Conservation (phyloP, 1,284 basidiomycete species). For the Bjerkandera adusta region DNA sequence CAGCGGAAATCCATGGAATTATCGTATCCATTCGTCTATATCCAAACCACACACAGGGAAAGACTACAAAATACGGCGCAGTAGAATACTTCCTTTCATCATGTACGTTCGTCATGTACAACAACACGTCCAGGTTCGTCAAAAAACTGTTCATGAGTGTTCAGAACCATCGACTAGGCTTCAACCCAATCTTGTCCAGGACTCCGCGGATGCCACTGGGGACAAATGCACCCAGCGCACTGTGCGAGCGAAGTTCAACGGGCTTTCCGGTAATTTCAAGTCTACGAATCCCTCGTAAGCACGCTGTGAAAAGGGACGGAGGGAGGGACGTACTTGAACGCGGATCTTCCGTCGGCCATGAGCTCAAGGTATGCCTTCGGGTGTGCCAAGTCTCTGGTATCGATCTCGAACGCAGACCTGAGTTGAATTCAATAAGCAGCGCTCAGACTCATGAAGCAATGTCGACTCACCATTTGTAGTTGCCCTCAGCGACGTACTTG, state of each 20-base stretch:
- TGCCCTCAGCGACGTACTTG: constrained; percentile 62
- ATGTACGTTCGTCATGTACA: no score
- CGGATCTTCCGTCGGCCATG: constrained; percentile 61
- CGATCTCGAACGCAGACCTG: constrained; percentile 73
- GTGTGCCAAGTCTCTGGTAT: constrained; percentile 55
- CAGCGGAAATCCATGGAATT: no score
- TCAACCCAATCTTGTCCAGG: constrained; percentile 52
- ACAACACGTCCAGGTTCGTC: no score
- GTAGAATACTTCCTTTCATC: no score
- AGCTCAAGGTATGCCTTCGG: constrained; percentile 60
- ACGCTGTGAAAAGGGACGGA: neutral
- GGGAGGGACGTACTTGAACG: constrained; percentile 49
- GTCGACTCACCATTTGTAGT: constrained; percentile 54
- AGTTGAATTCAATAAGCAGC: neutral
- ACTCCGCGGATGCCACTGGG: constrained; percentile 50
- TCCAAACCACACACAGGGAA: no score
- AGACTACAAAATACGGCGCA: no score
- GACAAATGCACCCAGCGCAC: constrained; percentile 48
- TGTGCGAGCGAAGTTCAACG: constrained; percentile 41
- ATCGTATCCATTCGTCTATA: no score
- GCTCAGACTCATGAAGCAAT: neutral
- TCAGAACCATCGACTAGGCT: constrained; percentile 53
- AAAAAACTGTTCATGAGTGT: no score
- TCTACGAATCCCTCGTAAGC: constrained; percentile 26
- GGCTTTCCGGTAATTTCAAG: constrained; percentile 48